Conservation (phyloP, 257 asterid genomes). For the Nicotiana obtusifolia region DNA sequence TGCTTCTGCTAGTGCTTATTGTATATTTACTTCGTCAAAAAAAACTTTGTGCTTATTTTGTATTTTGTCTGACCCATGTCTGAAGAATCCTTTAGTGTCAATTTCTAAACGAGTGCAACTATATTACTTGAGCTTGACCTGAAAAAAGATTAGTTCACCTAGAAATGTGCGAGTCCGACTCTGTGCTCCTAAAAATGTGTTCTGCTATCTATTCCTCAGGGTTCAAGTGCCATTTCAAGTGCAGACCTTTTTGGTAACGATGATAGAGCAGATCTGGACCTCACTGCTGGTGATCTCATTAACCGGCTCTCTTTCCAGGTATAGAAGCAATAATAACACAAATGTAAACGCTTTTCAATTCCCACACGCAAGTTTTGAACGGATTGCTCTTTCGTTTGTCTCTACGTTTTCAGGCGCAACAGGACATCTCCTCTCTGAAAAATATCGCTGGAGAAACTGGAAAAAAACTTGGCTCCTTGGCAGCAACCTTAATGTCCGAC, state of each 20-base stretch:
- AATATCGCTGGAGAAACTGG: slow-evolving; percentile 97
- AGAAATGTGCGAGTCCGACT: neutral
- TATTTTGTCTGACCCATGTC: neutral
- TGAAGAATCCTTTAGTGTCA: neutral
- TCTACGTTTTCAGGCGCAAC: slow-evolving; percentile 65
- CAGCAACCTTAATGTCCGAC: slow-evolving; percentile 70
- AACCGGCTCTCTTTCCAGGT: slow-evolving; percentile 95
- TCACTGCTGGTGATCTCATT: slow-evolving; percentile 76
- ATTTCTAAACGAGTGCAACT: neutral
- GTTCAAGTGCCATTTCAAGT: slow-evolving; percentile 86
- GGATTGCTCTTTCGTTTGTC: neutral
- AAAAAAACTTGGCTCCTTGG: slow-evolving; percentile 74
- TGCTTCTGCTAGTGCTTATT: neutral
- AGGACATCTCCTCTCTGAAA: slow-evolving; percentile 81
- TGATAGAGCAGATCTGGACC: slow-evolving; percentile 34
- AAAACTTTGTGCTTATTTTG: neutral
- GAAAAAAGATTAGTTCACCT: neutral
- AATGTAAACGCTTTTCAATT: neutral
- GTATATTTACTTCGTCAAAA: too few relatives aligned
- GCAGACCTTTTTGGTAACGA: slow-evolving; percentile 83
- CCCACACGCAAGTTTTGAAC: neutral
- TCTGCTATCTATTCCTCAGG: slow-evolving; percentile 34
- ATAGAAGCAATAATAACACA: neutral
- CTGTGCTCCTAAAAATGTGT: slow-evolving; percentile 1
- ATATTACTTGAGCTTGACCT: neutral